Evolutionary conservation across 164 flowering plant genomes (phyloP).

Genomic region (Sedum album): DNA sequence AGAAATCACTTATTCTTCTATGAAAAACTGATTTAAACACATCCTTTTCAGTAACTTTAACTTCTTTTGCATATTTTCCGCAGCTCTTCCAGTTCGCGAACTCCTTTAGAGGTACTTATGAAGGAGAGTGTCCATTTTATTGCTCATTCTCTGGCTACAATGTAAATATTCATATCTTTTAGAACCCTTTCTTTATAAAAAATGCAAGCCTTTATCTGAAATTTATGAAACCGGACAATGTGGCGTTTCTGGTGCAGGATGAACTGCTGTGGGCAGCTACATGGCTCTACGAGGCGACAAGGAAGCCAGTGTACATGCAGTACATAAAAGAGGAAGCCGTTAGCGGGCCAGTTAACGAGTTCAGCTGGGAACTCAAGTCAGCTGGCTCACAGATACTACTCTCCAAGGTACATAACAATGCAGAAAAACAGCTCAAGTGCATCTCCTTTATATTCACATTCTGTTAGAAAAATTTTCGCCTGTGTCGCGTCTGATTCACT

Average conservation of each 20-base stretch:
- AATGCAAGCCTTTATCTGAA: too few relatives aligned
- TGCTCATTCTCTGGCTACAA: slow-evolving; percentile 83
- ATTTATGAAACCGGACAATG: background rate
- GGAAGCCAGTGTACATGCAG: slow-evolving; percentile 31
- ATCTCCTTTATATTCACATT: background rate
- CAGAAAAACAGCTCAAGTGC: background rate
- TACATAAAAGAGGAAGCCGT: slow-evolving; percentile 57
- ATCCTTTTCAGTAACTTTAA: too few relatives aligned
- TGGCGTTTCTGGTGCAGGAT: slow-evolving; percentile 46
- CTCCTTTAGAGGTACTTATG: slow-evolving; percentile 54
- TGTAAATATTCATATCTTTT: slow-evolving; percentile 27
- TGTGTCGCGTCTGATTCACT: too few relatives aligned
- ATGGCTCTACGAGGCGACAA: slow-evolving; percentile 76
- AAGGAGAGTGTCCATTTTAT: slow-evolving; percentile 94
- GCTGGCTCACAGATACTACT: slow-evolving; percentile 82
- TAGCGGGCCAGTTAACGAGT: slow-evolving; percentile 55
- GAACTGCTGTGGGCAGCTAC: slow-evolving; percentile 95
- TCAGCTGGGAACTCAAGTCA: slow-evolving; percentile 92
- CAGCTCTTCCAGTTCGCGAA: slow-evolving; percentile 76
- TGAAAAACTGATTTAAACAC: too few relatives aligned
- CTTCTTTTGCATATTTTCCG: background rate
- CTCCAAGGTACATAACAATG: slow-evolving; percentile 27
- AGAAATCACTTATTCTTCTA: too few relatives aligned
- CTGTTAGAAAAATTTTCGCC: too few relatives aligned
- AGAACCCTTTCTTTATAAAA: background rate